Evolutionary conservation across 805 yeast species (phyloP).

Genomic region (Isabelozyma heimii): DNA sequence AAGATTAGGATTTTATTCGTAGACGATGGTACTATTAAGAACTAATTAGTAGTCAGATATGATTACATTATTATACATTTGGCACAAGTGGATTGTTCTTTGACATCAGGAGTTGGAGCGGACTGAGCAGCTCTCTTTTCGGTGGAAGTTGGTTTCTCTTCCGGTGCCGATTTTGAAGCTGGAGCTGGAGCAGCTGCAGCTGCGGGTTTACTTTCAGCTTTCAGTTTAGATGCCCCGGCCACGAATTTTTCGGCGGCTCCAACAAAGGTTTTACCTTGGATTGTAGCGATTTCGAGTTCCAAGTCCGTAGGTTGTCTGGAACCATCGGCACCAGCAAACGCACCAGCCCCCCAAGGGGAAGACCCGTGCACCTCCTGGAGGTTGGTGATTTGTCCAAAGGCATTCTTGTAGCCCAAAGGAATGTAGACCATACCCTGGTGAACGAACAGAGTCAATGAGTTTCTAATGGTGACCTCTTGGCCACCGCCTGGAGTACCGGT

Average conservation of each 20-base stretch:
- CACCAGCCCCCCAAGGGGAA: conserved; percentile 86
- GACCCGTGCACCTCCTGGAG: conserved; percentile 75
- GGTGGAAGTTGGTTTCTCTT: not conserved
- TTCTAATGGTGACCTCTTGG: conserved; percentile 67
- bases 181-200: not conserved
- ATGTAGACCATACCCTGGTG: conserved; percentile 79
- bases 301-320: conserved; percentile 62
- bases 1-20: too few relatives aligned
- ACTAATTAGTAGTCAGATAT: too few relatives aligned
- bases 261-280: conserved; percentile 65
- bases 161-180: not conserved
- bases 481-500: conserved; percentile 79
- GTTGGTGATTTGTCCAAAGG: conserved; percentile 54
- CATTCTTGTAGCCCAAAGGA: conserved; percentile 69
- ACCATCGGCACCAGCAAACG: conserved; percentile 74
- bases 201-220: not conserved
- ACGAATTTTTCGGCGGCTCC: conserved; percentile 15
- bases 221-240: not conserved
- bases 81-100: conserved; percentile 1
- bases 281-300: conserved; percentile 61
- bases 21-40: too few relatives aligned
- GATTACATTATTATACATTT: conserved; percentile 3
- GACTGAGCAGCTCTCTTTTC: conserved; percentile 2
- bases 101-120: not conserved
- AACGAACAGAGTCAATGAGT: conserved; percentile 53